Percentiles rank a stretch among this genome's conserved stretches.
Evolutionary conservation across 176 grass and related monocot species (phyloP).

Genomic region (Rhynchospora pubera): DNA sequence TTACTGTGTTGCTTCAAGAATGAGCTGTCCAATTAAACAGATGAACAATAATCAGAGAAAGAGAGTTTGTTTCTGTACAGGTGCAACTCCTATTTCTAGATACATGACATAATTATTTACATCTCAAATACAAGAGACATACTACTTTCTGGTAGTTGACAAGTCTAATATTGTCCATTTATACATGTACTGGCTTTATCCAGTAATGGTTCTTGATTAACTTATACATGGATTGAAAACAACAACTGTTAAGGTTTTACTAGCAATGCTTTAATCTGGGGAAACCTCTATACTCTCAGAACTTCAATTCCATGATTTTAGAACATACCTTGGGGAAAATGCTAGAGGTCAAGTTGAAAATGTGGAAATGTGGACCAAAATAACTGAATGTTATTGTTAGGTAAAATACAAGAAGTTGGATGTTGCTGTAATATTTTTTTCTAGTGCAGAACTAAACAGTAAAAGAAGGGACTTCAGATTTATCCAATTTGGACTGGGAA

Average conservation of each 20-base stretch:
- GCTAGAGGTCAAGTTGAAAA: not conserved
- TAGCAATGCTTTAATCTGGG: not conserved
- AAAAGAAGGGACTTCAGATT: too few relatives aligned
- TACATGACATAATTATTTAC: too few relatives aligned
- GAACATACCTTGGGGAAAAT: not conserved
- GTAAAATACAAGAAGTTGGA: not conserved
- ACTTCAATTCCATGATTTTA: too few relatives aligned
- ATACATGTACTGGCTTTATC: too few relatives aligned
- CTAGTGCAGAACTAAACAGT: not conserved
- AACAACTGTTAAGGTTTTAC: not conserved
- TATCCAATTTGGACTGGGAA: not conserved
- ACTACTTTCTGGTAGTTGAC: too few relatives aligned
- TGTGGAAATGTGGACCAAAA: not conserved
- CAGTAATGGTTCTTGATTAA: too few relatives aligned
- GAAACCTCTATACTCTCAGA: too few relatives aligned
- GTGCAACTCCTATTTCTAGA: too few relatives aligned
- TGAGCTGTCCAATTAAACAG: constrained; percentile 39
- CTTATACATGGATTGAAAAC: not conserved
- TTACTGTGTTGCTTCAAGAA: constrained; percentile 92
- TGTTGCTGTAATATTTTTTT: not conserved
- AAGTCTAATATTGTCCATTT: too few relatives aligned
- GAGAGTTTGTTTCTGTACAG: too few relatives aligned
- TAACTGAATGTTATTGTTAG: not conserved
- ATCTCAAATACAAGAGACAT: too few relatives aligned
- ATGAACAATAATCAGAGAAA: too few relatives aligned